Percentiles rank a stretch among this genome's conserved stretches.
Evolutionary conservation across 2,329 filamentous ascomycete genomes (phyloP).

Genomic region (Penicillium expansum): DNA sequence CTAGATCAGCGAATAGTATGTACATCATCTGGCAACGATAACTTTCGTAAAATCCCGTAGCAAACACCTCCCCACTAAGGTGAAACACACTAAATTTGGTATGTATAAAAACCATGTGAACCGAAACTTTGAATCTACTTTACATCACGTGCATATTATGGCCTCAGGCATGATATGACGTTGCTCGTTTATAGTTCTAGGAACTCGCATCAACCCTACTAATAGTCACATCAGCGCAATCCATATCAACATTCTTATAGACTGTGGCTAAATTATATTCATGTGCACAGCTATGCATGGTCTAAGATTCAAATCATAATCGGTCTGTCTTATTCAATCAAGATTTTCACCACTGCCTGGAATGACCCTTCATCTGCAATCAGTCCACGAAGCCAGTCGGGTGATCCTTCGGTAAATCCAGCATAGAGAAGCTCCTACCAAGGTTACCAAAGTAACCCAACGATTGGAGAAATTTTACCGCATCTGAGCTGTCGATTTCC

Average conservation of each 20-base stretch:
- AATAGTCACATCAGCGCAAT: too few relatives aligned
- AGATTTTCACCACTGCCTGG: too few relatives aligned
- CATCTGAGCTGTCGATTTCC: background rate
- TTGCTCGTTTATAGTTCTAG: too few relatives aligned
- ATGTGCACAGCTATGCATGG: too few relatives aligned
- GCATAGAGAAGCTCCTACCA: too few relatives aligned
- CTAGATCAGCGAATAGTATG: background rate
- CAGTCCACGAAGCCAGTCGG: too few relatives aligned
- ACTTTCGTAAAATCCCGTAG: background rate
- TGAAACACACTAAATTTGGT: conserved; percentile 2
- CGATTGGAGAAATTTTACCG: background rate
- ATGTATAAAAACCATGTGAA: background rate
- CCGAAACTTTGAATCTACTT: background rate
- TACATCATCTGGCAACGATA: background rate
- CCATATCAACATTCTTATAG: background rate
- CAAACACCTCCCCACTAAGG: background rate
- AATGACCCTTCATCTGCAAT: too few relatives aligned
- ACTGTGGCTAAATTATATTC: conserved; percentile 4
- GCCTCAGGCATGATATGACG: conserved; percentile 5
- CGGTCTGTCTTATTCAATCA: too few relatives aligned
- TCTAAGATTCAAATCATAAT: too few relatives aligned
- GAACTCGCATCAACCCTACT: too few relatives aligned
- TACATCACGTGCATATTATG: background rate
- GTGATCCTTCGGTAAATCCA: too few relatives aligned
- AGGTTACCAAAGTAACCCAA: background rate